These are phyloP conservation scores for Oryza meyeriana DNA, from an alignment of 176 grass and related monocot genomes.

Conservation along the genomic window DNA sequence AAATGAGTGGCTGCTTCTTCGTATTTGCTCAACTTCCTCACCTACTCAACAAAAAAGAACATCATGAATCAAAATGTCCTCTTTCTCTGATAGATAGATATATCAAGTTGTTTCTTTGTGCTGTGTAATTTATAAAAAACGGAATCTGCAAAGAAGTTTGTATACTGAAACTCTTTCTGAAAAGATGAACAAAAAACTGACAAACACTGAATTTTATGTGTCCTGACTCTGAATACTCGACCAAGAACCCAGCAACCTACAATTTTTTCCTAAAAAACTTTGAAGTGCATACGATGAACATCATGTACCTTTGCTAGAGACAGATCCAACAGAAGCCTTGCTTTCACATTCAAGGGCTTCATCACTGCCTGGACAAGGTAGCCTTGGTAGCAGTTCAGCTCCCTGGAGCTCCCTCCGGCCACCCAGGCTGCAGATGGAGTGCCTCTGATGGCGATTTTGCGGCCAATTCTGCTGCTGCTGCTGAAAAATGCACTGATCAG, in stretches of 20 bases:
- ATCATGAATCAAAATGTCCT: neutral
- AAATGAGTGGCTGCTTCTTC: slow-evolving; percentile 40
- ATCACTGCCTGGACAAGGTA: slow-evolving; percentile 26
- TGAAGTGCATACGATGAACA: neutral
- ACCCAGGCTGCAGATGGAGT: slow-evolving; percentile 43
- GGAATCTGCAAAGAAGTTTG: neutral
- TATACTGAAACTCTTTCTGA: neutral
- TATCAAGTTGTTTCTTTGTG: neutral
- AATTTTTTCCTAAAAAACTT: neutral
- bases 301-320: slow-evolving; percentile 33
- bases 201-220: neutral
- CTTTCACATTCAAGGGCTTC: slow-evolving; percentile 31
- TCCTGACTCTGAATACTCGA: neutral
- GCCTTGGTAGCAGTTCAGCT: slow-evolving; percentile 29
- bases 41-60: neutral
- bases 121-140: neutral
- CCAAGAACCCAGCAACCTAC: neutral
- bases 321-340: slow-evolving; percentile 49
- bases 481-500: slow-evolving; percentile 45
- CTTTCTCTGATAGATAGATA: neutral
- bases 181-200: neutral
- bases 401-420: slow-evolving; percentile 39
- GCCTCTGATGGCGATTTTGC: slow-evolving; percentile 27
- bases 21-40: slow-evolving; percentile 28
- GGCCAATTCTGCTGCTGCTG: slow-evolving; percentile 28